A percentile compares a stretch with the other conserved stretches of the same genome.
These are phyloP conservation scores for Globisporangium middletonii DNA, from an alignment of 352 stramenopile genomes.

Conservation along the genomic window DNA sequence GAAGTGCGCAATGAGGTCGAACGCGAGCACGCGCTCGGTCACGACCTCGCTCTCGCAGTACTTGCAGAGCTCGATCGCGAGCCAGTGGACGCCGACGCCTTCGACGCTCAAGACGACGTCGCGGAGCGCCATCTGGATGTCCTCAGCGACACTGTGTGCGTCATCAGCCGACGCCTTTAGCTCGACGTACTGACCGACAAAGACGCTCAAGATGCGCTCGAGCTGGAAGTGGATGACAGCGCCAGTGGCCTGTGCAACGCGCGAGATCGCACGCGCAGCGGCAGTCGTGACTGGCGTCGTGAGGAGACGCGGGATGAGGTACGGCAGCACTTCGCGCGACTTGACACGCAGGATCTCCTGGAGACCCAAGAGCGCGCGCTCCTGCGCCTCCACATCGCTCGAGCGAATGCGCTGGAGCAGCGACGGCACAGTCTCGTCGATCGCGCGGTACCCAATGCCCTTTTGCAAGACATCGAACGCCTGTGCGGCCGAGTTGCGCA, in stretches of 20 bases:
- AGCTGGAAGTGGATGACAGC: constrained; percentile 95
- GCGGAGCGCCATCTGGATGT: constrained; percentile 71
- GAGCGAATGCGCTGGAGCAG: constrained; percentile 93
- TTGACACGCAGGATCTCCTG: constrained; percentile 96
- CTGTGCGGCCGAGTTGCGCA: constrained; percentile 90
- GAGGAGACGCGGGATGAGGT: constrained; percentile 96
- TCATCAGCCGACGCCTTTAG: constrained; percentile 21
- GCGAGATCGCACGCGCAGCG: constrained; percentile 88
- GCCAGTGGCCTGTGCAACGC: constrained; percentile 92
- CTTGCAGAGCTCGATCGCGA: constrained; percentile 93
- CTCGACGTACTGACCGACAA: constrained; percentile 70
- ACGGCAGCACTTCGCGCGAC: constrained; percentile 95
- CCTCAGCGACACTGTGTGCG: constrained; percentile 32
- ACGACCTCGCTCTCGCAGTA: constrained; percentile 90
- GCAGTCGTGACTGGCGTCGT: constrained; percentile 87
- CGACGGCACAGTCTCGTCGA: constrained; percentile 97
- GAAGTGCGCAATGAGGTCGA: constrained; percentile 89
- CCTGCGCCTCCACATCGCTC: constrained; percentile 49
- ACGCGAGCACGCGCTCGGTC: constrained; percentile 85
- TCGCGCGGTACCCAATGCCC: constrained; percentile 91
- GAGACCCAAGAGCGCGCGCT: constrained; percentile 93
- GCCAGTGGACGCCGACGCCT: constrained; percentile 89
- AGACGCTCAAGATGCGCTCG: constrained; percentile 88
- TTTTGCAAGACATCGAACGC: constrained; percentile 97
- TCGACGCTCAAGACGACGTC: constrained; percentile 83